These are phyloP conservation scores for Corniculantispora saksenae DNA, from an alignment of 2,329 filamentous ascomycete species.

Conservation along the genomic window DNA sequence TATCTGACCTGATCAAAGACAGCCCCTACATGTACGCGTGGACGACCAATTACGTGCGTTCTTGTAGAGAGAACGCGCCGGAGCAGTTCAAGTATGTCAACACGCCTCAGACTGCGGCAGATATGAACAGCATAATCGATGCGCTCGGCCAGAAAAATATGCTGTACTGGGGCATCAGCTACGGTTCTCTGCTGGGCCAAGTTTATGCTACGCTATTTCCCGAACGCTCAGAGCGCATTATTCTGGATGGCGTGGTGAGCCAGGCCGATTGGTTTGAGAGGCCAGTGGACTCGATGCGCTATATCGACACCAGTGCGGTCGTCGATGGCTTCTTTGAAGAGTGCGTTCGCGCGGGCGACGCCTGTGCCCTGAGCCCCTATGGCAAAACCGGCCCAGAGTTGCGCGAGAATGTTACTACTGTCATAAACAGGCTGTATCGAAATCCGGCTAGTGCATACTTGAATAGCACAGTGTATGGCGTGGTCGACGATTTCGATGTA, in stretches of 20 bases:
- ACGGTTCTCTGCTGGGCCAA: conserved; percentile 34
- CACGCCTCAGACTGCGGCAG: conserved; percentile 51
- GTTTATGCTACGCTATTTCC: conserved; percentile 33
- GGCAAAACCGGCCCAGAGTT: conserved; percentile 1
- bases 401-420: neutral
- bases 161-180: conserved; percentile 45
- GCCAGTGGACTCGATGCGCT: neutral
- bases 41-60: conserved; percentile 41
- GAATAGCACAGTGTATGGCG: conserved; percentile 41
- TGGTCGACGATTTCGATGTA: conserved; percentile 38
- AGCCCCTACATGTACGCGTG: conserved; percentile 42
- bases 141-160: conserved; percentile 35
- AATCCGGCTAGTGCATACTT: conserved; percentile 38
- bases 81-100: conserved; percentile 48
- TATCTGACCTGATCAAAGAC: conserved; percentile 32
- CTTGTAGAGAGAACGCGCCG: conserved; percentile 46
- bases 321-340: conserved; percentile 15
- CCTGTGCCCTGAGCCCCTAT: conserved; percentile 5
- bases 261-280: conserved; percentile 9
- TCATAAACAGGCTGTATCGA: conserved; percentile 9
- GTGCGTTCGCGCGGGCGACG: conserved; percentile 3
- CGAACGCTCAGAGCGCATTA: conserved; percentile 21
- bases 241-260: conserved; percentile 25
- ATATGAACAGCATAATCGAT: conserved; percentile 52
- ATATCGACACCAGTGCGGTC: neutral